Conservation (phyloP, 2,329 filamentous ascomycete genomes). For the Calycina herbarum region DNA sequence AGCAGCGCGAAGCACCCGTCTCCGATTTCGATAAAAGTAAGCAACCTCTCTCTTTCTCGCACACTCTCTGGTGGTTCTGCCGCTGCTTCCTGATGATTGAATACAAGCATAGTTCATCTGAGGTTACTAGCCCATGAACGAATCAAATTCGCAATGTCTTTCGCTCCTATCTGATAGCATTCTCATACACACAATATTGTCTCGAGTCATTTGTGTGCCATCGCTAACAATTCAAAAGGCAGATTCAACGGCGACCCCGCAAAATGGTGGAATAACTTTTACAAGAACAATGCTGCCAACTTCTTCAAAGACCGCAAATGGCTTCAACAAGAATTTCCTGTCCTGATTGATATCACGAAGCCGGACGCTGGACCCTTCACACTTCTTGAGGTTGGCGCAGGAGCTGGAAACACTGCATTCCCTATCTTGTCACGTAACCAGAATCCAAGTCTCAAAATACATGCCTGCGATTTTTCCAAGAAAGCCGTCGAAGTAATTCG, state of each 20-base stretch:
- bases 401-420: slow-evolving; percentile 95
- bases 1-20: slow-evolving; percentile 83
- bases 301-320: slow-evolving; percentile 99
- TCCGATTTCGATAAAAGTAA: slow-evolving; percentile 88
- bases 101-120: slow-evolving; percentile 71
- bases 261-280: slow-evolving; percentile 98
- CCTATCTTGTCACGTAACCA: slow-evolving; percentile 82
- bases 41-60: slow-evolving; percentile 34
- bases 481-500: slow-evolving; percentile 94
- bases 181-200: slow-evolving; percentile 15
- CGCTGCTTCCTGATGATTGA: slow-evolving; percentile 52
- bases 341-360: slow-evolving; percentile 74
- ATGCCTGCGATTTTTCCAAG: slow-evolving; percentile 96
- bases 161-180: slow-evolving; percentile 70
- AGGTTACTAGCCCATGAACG: slow-evolving; percentile 57
- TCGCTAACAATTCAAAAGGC: slow-evolving; percentile 51
- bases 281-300: slow-evolving; percentile 94
- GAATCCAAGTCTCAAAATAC: slow-evolving; percentile 78
- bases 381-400: slow-evolving; percentile 88
- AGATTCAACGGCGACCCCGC: slow-evolving; percentile 89
- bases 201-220: slow-evolving; percentile 16
- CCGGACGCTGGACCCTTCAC: slow-evolving; percentile 68
- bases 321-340: slow-evolving; percentile 92
- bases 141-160: slow-evolving; percentile 60
- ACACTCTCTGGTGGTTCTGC: not conserved